Base-by-base conservation (phyloP, 495 filamentous ascomycete species). In the Aspergillus asperescens region DNA sequence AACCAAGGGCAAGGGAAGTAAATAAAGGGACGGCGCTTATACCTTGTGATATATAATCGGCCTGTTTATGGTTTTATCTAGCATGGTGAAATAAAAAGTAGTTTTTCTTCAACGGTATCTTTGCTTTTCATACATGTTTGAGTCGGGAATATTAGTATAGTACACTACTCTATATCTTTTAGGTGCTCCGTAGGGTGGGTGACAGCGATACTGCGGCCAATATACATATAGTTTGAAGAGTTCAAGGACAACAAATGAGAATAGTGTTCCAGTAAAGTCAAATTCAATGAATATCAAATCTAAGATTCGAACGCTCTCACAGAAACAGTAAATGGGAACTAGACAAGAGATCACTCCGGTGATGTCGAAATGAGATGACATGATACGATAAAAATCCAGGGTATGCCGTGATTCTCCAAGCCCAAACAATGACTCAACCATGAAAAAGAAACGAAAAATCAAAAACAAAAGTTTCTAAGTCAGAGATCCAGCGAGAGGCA, bases 31-130 rank as follows among this genome's bases (percentile, higher is more conserved):
- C 52, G 48, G 45, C 20, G 31, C 39, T 62, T 28, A 50, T 35
- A 15, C 20, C 25, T 52, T 38, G 47, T 59, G 44, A 43, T 50
- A 59, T 54, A 43, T 51, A 25, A 22, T 58, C 22, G 38, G n/a
- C 59, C 50, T 62, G 46, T 54, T 47, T 65, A 50, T 41, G 55
- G 41, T 62, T 56, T 62, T 50, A 58, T 52, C 61, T 50, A 44
- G 51, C 54, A 38, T 48, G 59, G 58, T 61, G 58, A 52, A 50
- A 55, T 49, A 58, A 69, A 69, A 71, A 68, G 62, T 60, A 66
- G 60, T 60, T 34, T n/a, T 37, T 18, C 28, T 48, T 32, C 22
- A 51, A 54, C 58, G 58, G 55, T 59, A 54, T 62, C 57, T 60
- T 37, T 65, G 50, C 52, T 59, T 55, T 47, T 15, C 37, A 4